These are phyloP conservation scores for Geotrichum candidum DNA, from an alignment of 1,139 yeast species.

Conservation along the genomic window DNA sequence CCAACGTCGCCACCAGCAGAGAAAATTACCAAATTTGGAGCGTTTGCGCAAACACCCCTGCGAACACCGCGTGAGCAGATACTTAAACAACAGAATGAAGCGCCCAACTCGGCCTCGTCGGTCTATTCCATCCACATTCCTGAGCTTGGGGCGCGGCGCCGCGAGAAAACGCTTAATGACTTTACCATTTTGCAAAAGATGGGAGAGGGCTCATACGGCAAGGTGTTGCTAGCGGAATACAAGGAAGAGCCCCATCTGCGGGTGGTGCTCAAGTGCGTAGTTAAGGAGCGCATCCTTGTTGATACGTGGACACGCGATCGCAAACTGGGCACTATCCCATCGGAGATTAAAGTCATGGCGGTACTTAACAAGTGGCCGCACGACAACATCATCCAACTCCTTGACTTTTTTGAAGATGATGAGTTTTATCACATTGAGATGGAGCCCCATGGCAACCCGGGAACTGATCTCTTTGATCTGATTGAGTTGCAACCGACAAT, in stretches of 20 bases:
- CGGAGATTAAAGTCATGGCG: slow-evolving; percentile 89
- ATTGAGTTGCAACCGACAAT: slow-evolving; percentile 79
- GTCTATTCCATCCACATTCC: slow-evolving; percentile 20
- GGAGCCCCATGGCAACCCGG: slow-evolving; percentile 83
- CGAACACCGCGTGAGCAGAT: slow-evolving; percentile 15
- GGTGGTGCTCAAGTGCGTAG: slow-evolving; percentile 80
- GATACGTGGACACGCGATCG: slow-evolving; percentile 97
- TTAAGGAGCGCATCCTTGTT: slow-evolving; percentile 85
- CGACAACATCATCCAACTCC: slow-evolving; percentile 74
- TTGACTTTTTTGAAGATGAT: slow-evolving; percentile 89
- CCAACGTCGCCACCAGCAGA: slow-evolving; percentile 6
- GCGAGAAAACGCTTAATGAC: slow-evolving; percentile 59
- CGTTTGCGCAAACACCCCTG: not conserved
- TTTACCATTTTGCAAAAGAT: slow-evolving; percentile 65
- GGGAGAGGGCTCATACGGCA: slow-evolving; percentile 97
- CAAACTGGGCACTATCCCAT: slow-evolving; percentile 83
- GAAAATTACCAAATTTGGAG: not conserved
- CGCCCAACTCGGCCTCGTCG: slow-evolving; percentile 17
- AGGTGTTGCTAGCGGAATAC: slow-evolving; percentile 75
- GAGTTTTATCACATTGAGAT: slow-evolving; percentile 85
- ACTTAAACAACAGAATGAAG: slow-evolving; percentile 6
- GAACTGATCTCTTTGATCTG: slow-evolving; percentile 84
- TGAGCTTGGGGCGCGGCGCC: slow-evolving; percentile 34
- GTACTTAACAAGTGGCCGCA: slow-evolving; percentile 65
- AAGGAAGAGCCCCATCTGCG: slow-evolving; percentile 54